These are phyloP conservation scores for Didymella exigua DNA, from an alignment of 2,329 filamentous ascomycete species.

Conservation along the genomic window DNA sequence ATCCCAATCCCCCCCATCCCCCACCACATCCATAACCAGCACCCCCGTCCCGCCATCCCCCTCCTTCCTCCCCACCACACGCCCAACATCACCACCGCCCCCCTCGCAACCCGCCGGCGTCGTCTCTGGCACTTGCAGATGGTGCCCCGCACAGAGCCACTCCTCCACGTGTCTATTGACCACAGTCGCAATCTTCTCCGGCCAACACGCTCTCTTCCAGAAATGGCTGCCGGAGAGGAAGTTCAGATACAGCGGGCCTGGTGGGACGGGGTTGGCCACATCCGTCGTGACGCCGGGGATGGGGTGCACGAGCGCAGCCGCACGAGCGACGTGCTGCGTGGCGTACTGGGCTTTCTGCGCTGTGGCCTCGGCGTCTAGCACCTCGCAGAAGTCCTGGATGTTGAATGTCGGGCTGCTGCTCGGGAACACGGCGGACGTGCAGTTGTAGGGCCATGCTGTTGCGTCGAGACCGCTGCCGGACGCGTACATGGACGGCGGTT, in stretches of 20 bases:
- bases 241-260: conserved; percentile 79
- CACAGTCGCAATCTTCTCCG: conserved; percentile 84
- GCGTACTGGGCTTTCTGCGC: conserved; percentile 78
- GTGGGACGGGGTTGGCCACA: conserved; percentile 49
- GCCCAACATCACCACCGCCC: conserved; percentile 17
- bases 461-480: conserved; percentile 63
- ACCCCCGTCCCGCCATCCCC: conserved; percentile 79
- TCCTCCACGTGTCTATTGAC: conserved; percentile 77
- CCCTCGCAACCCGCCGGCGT: conserved; percentile 18
- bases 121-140: conserved; percentile 30
- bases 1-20: conserved; percentile 86
- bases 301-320: conserved; percentile 50
- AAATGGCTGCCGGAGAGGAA: conserved; percentile 93
- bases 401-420: conserved; percentile 61
- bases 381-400: conserved; percentile 94
- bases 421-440: conserved; percentile 74
- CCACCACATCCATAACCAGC: conserved; percentile 93
- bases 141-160: conserved; percentile 62
- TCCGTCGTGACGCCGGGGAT: conserved; percentile 51
- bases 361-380: conserved; percentile 76
- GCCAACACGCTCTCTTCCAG: conserved; percentile 91
- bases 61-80: conserved; percentile 56
- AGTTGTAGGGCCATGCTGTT: conserved; percentile 84
- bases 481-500: background rate
- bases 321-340: conserved; percentile 76